Evolutionary conservation across 2,329 filamentous ascomycete species (phyloP).

Genomic region (Fusarium sp.): DNA sequence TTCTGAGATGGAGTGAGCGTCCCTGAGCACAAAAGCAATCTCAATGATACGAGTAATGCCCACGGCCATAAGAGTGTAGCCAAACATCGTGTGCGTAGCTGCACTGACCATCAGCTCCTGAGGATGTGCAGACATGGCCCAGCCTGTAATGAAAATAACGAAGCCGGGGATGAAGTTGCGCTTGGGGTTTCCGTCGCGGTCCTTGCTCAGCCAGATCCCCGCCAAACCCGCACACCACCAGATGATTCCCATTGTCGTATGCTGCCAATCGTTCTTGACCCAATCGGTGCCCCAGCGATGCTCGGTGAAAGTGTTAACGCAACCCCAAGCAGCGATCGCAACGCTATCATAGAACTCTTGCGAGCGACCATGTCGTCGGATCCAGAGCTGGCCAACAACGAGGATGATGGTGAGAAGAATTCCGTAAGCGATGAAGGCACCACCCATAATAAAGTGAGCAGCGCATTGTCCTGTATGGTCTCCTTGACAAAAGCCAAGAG

Average conservation of each 20-base stretch:
- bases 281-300: constrained; percentile 91
- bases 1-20: constrained; percentile 71
- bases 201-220: constrained; percentile 90
- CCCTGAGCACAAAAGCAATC: constrained; percentile 85
- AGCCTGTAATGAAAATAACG: constrained; percentile 91
- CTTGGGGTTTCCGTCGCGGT: constrained; percentile 84
- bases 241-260: constrained; percentile 99
- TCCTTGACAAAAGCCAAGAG: constrained; percentile 89
- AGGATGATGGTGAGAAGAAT: constrained; percentile 87
- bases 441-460: constrained; percentile 99
- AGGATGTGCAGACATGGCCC: constrained; percentile 93
- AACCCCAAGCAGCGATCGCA: constrained; percentile 94
- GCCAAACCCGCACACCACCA: constrained; percentile 97
- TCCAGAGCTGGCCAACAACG: constrained; percentile 87
- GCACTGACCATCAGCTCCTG: constrained; percentile 86
- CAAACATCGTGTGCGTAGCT: constrained; percentile 89
- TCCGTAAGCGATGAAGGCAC: constrained; percentile 94
- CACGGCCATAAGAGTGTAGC: constrained; percentile 93
- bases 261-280: constrained; percentile 94
- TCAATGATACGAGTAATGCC: constrained; percentile 88
- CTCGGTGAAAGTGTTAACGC: constrained; percentile 98
- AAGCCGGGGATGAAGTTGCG: constrained; percentile 93
- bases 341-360: constrained; percentile 97
- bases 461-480: constrained; percentile 93
- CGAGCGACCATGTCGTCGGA: constrained; percentile 82